Conservation (phyloP, 805 yeast genomes). For the Saturnispora zaruensis region DNA sequence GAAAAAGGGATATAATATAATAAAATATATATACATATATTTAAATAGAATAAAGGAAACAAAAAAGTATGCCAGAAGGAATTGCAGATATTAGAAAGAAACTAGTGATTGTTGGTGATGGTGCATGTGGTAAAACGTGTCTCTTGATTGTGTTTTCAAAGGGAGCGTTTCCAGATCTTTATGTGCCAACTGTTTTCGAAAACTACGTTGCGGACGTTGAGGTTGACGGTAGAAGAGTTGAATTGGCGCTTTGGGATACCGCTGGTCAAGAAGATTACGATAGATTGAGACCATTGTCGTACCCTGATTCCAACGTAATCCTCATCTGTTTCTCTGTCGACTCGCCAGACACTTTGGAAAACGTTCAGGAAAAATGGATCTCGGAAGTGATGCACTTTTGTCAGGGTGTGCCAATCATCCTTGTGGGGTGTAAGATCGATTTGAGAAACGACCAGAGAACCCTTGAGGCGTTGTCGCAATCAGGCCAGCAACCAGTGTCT, state of each 20-base stretch:
- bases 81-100: slow-evolving; percentile 61
- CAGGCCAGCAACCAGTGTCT: slow-evolving; percentile 74
- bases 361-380: slow-evolving; percentile 94
- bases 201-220: slow-evolving; percentile 96
- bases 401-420: slow-evolving; percentile 85
- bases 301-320: slow-evolving; percentile 88
- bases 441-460: slow-evolving; percentile 76
- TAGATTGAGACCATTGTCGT: slow-evolving; percentile 82
- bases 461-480: slow-evolving; percentile 62
- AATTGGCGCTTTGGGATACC: slow-evolving; percentile 94
- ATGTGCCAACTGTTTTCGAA: slow-evolving; percentile 94
- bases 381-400: slow-evolving; percentile 91
- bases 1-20: too few relatives aligned
- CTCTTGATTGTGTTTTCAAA: slow-evolving; percentile 75
- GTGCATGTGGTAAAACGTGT: slow-evolving; percentile 97
- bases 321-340: slow-evolving; percentile 87
- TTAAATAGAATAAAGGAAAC: too few relatives aligned
- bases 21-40: neutral
- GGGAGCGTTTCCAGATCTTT: slow-evolving; percentile 89
- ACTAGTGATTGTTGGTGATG: slow-evolving; percentile 92
- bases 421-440: slow-evolving; percentile 89
- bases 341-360: slow-evolving; percentile 85
- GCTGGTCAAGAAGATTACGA: slow-evolving; percentile 98
- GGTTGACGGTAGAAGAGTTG: slow-evolving; percentile 85
- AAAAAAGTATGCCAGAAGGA: slow-evolving; percentile 40